Evolutionary conservation across 257 asterid genomes (phyloP), one percentile per base, ranked within the genome.

Genomic region (Linaria vulgaris): DNA sequence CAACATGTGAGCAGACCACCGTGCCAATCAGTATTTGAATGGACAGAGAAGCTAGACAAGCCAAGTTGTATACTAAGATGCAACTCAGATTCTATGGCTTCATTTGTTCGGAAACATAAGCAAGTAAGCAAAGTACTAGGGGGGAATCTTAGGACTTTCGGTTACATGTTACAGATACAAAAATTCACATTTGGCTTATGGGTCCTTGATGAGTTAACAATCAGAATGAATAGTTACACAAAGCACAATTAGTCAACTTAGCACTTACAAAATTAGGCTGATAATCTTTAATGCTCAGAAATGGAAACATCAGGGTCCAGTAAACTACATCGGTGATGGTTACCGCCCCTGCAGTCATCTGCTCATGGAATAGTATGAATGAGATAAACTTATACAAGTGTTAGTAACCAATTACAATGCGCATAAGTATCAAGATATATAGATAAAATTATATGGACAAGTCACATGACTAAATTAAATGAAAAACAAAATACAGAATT

Each of bases 301-400:
- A 88, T 20, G 98, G 98, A 78, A 79, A 85, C 64, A 89, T 89
- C 52, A 92, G 73, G 24, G 63, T 57, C 99, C 99, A 89, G 75
- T 92, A 92, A 55, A 92, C 77, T 58, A 50, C 0, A 74, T 89
- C 96, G 1, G 99, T 87, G 71, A 92, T 78, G 76, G 86, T 77
- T 64, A 85, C 97, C 3, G 99, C 90, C 61, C 99, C 97, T 27
- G 96, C 96, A 50, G 91, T 82, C 84, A 85, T 79, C 99, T 92
- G 91, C 74, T 52, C 59, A 56, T 50, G 51, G 66, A 71, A 61
- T 74, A 72, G 55, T 16, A 56, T 21, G 10, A 43, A 30, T 47
- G 38, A 24, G 66, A 70, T 72, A 59, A 75, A 43, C 57, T 17
- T 25, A 23, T 44, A 34, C 61, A 59, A 12, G 48, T n/a, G 46